Percentiles rank a stretch among this genome's conserved stretches.
These are phyloP conservation scores for Rosa chinensis DNA, from an alignment of 306 rosid species.

Conservation along the genomic window DNA sequence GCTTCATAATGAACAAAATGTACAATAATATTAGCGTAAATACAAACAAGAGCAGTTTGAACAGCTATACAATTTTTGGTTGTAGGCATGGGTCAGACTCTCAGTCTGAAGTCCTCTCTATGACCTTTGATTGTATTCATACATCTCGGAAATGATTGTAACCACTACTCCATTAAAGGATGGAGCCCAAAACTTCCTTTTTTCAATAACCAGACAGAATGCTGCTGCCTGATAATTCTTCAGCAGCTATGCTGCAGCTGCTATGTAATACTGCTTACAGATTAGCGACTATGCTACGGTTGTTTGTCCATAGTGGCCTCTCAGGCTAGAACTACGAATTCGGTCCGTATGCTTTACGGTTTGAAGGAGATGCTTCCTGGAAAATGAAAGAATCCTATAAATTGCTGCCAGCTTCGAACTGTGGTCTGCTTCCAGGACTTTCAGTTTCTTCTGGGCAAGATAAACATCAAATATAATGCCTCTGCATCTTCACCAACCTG, in stretches of 20 bases:
- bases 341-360: background rate
- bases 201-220: background rate
- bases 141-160: background rate
- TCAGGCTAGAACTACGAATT: background rate
- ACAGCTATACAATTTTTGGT: background rate
- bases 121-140: background rate
- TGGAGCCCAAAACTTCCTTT: background rate
- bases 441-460: background rate
- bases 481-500: constrained; percentile 38
- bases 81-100: background rate
- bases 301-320: background rate
- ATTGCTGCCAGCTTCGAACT: background rate
- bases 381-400: background rate
- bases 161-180: background rate
- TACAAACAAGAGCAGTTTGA: background rate
- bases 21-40: background rate
- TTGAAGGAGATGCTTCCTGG: background rate
- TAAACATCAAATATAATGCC: background rate
- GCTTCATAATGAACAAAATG: background rate
- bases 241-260: background rate
- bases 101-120: background rate
- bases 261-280: background rate
- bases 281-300: background rate
- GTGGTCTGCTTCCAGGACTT: background rate
- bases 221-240: background rate